These are phyloP conservation scores for Candida sp. DNA, from an alignment of 1,139 yeast species.

Conservation along the genomic window DNA sequence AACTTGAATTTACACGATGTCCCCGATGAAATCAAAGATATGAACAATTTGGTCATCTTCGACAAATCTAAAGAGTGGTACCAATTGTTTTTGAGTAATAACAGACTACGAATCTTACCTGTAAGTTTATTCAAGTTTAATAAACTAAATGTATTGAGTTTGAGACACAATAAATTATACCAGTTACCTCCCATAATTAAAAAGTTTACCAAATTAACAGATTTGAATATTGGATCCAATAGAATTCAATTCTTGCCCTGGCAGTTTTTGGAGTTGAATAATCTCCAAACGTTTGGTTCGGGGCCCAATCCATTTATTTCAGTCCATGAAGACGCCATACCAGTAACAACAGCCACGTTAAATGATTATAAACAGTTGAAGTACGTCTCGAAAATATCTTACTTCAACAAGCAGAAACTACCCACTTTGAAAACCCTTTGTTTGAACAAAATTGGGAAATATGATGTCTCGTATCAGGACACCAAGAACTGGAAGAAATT, in stretches of 20 bases:
- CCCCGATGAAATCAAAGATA: slow-evolving; percentile 44
- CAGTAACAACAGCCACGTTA: slow-evolving; percentile 11
- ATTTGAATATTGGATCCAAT: slow-evolving; percentile 39
- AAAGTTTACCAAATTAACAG: slow-evolving; percentile 29
- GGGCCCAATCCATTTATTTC: slow-evolving; percentile 43
- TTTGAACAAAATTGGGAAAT: slow-evolving; percentile 32
- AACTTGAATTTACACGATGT: slow-evolving; percentile 34
- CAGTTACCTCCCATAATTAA: slow-evolving; percentile 35
- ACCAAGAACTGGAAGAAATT: slow-evolving; percentile 38
- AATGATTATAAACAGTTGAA: slow-evolving; percentile 10
- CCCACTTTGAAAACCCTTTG: slow-evolving; percentile 34
- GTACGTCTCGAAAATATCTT: slow-evolving; percentile 23
- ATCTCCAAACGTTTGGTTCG: slow-evolving; percentile 31
- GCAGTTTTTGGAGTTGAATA: slow-evolving; percentile 30
- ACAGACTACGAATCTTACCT: slow-evolving; percentile 27
- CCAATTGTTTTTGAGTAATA: slow-evolving; percentile 38
- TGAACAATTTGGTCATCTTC: slow-evolving; percentile 41
- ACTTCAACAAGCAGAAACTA: slow-evolving; percentile 11
- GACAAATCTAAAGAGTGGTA: slow-evolving; percentile 14
- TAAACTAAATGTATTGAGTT: slow-evolving; percentile 39
- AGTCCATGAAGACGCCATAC: slow-evolving; percentile 26
- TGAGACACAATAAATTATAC: slow-evolving; percentile 35
- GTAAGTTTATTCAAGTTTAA: slow-evolving; percentile 41
- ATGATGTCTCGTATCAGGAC: slow-evolving; percentile 44
- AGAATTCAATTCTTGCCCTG: slow-evolving; percentile 32